Conservation (phyloP, 2,329 filamentous ascomycete genomes). For the Zymoseptoria passerinii region DNA sequence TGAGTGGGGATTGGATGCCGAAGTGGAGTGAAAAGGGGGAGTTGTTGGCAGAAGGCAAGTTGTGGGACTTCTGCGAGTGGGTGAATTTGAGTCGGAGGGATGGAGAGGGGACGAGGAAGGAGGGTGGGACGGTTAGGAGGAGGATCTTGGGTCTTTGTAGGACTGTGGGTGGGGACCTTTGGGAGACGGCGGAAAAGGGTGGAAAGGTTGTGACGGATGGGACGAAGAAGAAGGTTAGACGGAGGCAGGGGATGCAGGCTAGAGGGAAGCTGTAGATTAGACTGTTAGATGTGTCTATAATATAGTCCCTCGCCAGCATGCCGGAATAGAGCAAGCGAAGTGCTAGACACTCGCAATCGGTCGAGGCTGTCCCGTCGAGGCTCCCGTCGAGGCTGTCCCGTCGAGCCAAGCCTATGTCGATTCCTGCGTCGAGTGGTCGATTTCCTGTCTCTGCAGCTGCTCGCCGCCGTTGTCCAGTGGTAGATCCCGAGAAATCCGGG, state of each 20-base stretch:
- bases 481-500: no score
- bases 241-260: conserved; percentile 29
- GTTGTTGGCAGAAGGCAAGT: conserved; percentile 60
- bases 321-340: no score
- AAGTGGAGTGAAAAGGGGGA: conserved; percentile 54
- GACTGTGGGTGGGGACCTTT: conserved; percentile 61
- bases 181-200: conserved; percentile 40
- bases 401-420: no score
- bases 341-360: no score
- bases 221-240: conserved; percentile 29
- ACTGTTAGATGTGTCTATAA: no score
- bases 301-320: no score
- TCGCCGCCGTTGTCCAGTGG: no score
- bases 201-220: conserved; percentile 27
- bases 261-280: conserved; percentile 23
- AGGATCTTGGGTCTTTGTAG: conserved; percentile 74
- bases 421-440: no score
- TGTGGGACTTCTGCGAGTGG: conserved; percentile 88
- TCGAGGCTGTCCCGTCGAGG: no score
- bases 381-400: no score
- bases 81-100: conserved; percentile 63
- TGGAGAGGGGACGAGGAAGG: conserved; percentile 67
- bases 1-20: conserved; percentile 52
- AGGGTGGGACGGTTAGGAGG: conserved; percentile 78
- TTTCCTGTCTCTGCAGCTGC: no score